phyloP scores from a whole-genome alignment of 176 grass and related monocot genomes.

The Chloris gayana region DNA sequence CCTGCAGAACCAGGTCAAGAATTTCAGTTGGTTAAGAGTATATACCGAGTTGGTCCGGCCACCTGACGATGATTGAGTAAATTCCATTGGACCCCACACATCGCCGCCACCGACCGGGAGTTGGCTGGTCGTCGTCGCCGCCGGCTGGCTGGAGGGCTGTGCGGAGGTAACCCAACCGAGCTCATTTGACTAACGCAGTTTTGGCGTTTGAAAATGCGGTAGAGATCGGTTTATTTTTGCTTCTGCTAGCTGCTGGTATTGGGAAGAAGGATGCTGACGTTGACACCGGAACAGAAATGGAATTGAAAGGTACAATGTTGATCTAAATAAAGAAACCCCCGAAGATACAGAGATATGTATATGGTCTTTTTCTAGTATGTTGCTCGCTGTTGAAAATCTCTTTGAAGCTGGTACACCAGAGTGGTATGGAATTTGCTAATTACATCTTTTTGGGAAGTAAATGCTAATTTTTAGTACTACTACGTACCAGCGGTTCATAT shows the following conservation, averaged over 20 bases:
- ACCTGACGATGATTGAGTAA: neutral
- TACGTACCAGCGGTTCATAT: no score
- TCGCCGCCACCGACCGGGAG: neutral
- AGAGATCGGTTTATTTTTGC: neutral
- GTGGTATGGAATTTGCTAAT: no score
- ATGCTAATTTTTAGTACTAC: no score
- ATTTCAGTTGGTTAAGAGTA: conserved; percentile 30
- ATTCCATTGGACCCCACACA: neutral
- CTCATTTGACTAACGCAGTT: conserved; percentile 7
- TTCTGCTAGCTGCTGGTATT: neutral
- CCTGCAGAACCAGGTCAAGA: conserved; percentile 28
- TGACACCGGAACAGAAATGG: neutral
- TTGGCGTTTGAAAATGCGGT: conserved; percentile 6
- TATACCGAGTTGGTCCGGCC: conserved; percentile 30
- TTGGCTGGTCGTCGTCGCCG: no score
- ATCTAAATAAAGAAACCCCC: no score
- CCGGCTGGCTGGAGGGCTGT: no score
- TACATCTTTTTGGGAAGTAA: no score
- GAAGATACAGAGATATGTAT: no score
- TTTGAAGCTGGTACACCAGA: no score
- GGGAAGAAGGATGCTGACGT: neutral
- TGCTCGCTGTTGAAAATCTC: no score
- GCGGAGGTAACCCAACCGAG: conserved; percentile 16
- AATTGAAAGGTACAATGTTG: neutral
- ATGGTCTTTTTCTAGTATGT: no score